Percentiles rank a stretch among this genome's conserved stretches.
phyloP scores from a whole-genome alignment of 495 filamentous ascomycete genomes.

The Penicillium robsamsonii region DNA sequence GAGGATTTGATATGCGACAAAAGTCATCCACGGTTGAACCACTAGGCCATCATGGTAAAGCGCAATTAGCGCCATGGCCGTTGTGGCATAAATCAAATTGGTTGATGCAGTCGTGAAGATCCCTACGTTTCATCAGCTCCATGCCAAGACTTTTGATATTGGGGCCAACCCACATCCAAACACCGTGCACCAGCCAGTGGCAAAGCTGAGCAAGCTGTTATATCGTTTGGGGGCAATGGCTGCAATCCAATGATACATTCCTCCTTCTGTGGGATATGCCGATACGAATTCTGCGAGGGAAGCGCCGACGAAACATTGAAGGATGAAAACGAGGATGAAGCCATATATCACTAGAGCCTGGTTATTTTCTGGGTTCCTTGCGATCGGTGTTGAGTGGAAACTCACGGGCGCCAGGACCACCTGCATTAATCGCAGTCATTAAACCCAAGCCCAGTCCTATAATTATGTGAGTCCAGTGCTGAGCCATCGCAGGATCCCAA shows the following conservation, averaged over 20 bases:
- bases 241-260: slow-evolving; percentile 56
- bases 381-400: not conserved
- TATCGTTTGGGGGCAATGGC: slow-evolving; percentile 48
- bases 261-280: slow-evolving; percentile 50
- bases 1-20: slow-evolving; percentile 35
- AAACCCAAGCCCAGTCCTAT: slow-evolving; percentile 38
- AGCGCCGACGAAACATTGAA: slow-evolving; percentile 48
- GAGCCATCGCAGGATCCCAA: not conserved
- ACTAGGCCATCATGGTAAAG: slow-evolving; percentile 36
- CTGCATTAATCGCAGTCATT: slow-evolving; percentile 41
- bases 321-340: slow-evolving; percentile 48
- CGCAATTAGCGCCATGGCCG: slow-evolving; percentile 36
- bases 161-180: slow-evolving; percentile 33
- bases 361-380: not conserved
- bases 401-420: slow-evolving; percentile 39
- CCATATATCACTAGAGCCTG: slow-evolving; percentile 36
- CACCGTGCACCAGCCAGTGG: slow-evolving; percentile 41
- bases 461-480: not conserved
- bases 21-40: slow-evolving; percentile 40
- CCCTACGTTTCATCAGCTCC: slow-evolving; percentile 23
- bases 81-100: slow-evolving; percentile 40
- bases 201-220: slow-evolving; percentile 38
- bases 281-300: slow-evolving; percentile 56
- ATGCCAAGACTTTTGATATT: no score
- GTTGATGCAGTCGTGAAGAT: slow-evolving; percentile 44